These are phyloP conservation scores for Rosa hybrid DNA, from an alignment of 331 rosid species.

Conservation along the genomic window DNA sequence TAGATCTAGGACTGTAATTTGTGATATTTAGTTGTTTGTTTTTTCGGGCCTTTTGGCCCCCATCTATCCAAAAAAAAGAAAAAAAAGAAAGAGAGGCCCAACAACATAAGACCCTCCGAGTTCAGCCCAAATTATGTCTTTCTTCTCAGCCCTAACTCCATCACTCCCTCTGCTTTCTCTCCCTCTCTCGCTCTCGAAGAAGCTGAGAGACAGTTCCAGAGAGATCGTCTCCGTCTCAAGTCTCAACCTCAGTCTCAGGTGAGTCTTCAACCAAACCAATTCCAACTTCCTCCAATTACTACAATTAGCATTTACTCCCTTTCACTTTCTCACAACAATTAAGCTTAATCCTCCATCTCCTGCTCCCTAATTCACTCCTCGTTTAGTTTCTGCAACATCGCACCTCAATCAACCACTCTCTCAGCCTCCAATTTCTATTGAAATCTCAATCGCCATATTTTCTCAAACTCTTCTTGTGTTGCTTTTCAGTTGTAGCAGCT, in stretches of 20 bases:
- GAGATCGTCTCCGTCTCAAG: conserved; percentile 13
- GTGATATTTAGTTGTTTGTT: too few species aligned
- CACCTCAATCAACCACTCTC: neutral
- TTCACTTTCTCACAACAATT: too few species aligned
- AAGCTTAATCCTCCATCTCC: too few species aligned
- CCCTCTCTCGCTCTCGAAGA: neutral
- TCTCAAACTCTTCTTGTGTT: neutral
- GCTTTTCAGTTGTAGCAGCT: conserved; percentile 27
- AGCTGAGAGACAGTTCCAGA: neutral
- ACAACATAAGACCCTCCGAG: neutral
- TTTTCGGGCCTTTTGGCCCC: too few species aligned
- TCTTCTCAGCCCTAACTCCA: conserved; percentile 26
- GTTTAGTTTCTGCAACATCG: conserved; percentile 10
- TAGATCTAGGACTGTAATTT: too few species aligned
- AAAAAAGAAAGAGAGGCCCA: neutral
- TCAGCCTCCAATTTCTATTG: neutral
- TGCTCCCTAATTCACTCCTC: neutral
- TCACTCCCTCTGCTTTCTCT: neutral
- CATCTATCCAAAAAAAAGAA: too few species aligned
- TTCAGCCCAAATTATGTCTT: neutral
- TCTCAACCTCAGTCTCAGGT: conserved; percentile 20
- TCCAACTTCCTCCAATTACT: conserved; percentile 7
- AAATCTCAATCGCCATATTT: neutral
- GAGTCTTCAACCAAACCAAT: conserved; percentile 5
- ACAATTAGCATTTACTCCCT: neutral